Conservation (phyloP, 1,284 basidiomycete genomes). For the Phylloboletellus chloephorus region DNA sequence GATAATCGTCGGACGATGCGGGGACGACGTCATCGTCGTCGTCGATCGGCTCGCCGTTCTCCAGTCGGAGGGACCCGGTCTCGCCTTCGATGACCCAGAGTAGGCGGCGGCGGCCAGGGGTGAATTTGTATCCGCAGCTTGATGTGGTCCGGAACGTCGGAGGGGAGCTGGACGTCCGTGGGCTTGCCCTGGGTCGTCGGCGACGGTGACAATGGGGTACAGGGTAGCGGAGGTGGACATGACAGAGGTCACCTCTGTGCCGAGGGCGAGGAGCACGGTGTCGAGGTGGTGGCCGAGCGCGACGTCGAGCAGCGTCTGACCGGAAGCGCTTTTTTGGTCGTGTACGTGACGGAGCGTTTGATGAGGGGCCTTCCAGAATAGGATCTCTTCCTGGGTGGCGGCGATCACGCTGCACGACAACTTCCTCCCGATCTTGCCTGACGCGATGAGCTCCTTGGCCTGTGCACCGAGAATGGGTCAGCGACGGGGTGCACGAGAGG, state of each 20-base stretch:
- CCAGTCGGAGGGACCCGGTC: conserved; percentile 12
- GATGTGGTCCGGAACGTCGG: conserved; percentile 12
- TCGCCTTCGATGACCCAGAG: conserved; percentile 17
- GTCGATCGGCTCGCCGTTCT: conserved; percentile 8
- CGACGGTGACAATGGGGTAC: conserved; percentile 11
- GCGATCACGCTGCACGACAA: conserved; percentile 16
- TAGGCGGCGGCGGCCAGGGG: conserved; percentile 13
- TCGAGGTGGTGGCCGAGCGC: conserved; percentile 13
- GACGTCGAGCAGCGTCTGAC: conserved; percentile 11
- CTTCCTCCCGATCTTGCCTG: conserved; percentile 12
- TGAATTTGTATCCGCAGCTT: conserved; percentile 17
- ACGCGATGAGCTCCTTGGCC: conserved; percentile 13
- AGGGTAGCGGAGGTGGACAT: conserved; percentile 10
- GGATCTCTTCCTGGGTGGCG: conserved; percentile 5
- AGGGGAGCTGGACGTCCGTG: conserved; percentile 5
- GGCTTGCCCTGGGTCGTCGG: conserved; percentile 15
- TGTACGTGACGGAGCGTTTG: conserved; percentile 6
- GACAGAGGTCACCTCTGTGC: conserved; percentile 9
- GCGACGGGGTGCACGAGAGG: too few species aligned
- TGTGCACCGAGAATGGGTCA: too few species aligned
- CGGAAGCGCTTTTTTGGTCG: conserved; percentile 6
- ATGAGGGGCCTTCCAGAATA: conserved; percentile 11
- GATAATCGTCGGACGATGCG: conserved; percentile 6
- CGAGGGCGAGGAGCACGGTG: conserved; percentile 14
- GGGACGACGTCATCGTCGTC: conserved; percentile 8